Base-by-base conservation (phyloP, 2,329 filamentous ascomycete genomes). In the Monosporascus sp. region DNA sequence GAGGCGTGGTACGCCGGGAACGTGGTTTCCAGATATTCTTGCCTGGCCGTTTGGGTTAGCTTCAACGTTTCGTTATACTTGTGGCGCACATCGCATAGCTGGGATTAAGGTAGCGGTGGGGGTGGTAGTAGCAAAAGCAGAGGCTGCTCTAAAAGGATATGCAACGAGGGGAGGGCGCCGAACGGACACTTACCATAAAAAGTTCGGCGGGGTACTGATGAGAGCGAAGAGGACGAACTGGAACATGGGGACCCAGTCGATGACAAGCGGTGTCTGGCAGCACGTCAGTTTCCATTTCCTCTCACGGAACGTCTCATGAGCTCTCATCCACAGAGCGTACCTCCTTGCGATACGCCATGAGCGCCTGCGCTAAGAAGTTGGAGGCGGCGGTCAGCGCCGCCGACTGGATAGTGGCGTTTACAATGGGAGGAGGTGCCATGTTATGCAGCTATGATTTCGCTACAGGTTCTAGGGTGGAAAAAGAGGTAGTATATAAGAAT, bases 141-240 rank as follows among this genome's bases (percentile, higher is more conserved):
- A 11, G 27, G 27, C 27, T 11, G 27, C 27, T 51, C 17, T 3
- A 46, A 20, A 17, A 9, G 4, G 18, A n/a, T 6, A 22, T 7
- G 6, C 20, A n/a, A 35, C 17, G 18, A 31, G 27, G 18, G 25
- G 55, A 52, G 51, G 25, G 43, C 5, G 3, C 27, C 9, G 27
- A 31, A 31, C 27, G 27, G 9, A 11, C 27, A 69, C 72, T 61
- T 68, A 84, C 91, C 90, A 96, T 62, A 89, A 67, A 65, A 90
- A 89, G 71, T 97, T 97, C 45, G 88, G 88, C 3, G 91, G 90
- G 41, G 85, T 87, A 69, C 80, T 86, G 54, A 96, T 66, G 37
- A 89, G 65, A 58, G 85, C 82, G 74, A 87, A 96, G 50, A 90
- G 65, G 49, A 89, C 72, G 70, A 95, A 96, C 66, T 91, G 88